Evolutionary conservation across 2,329 filamentous ascomycete genomes (phyloP).

Genomic region (Fusarium poae): DNA sequence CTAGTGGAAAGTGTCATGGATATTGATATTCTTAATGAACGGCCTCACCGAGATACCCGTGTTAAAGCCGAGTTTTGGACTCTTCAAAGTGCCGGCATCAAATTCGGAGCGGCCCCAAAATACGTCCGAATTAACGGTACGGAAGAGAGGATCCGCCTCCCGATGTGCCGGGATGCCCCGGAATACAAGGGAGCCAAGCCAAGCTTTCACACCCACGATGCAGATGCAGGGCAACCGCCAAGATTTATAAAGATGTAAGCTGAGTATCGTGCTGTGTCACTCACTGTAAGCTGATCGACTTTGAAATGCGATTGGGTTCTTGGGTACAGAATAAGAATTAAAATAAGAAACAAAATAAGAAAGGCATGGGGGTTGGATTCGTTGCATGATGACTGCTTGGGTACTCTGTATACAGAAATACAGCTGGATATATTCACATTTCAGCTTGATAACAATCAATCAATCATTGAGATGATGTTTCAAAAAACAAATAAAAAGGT

Average conservation of each 20-base stretch:
- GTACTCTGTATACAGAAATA: background rate
- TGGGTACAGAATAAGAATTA: background rate
- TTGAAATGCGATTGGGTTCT: background rate
- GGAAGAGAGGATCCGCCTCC: constrained; percentile 34
- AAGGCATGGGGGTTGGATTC: background rate
- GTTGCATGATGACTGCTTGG: background rate
- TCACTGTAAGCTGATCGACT: background rate
- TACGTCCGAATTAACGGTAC: constrained; percentile 32
- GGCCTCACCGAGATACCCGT: constrained; percentile 27
- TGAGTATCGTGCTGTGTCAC: constrained; percentile 1
- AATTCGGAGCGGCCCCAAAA: constrained; percentile 22
- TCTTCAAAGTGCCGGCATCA: constrained; percentile 20
- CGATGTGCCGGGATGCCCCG: constrained; percentile 39
- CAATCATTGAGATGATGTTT: constrained; percentile 5
- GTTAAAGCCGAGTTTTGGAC: constrained; percentile 7
- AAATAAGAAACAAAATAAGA: background rate
- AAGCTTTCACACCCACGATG: constrained; percentile 18
- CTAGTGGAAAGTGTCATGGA: background rate
- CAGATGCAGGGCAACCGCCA: constrained; percentile 26
- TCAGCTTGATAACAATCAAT: background rate
- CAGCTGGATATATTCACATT: background rate
- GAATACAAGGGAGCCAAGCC: constrained; percentile 12
- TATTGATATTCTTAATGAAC: background rate
- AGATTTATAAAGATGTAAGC: constrained; percentile 22
- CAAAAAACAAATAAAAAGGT: background rate